Evolutionary conservation across 768 basidiomycete species (phyloP).

Genomic region (Suillus clintonianus): DNA sequence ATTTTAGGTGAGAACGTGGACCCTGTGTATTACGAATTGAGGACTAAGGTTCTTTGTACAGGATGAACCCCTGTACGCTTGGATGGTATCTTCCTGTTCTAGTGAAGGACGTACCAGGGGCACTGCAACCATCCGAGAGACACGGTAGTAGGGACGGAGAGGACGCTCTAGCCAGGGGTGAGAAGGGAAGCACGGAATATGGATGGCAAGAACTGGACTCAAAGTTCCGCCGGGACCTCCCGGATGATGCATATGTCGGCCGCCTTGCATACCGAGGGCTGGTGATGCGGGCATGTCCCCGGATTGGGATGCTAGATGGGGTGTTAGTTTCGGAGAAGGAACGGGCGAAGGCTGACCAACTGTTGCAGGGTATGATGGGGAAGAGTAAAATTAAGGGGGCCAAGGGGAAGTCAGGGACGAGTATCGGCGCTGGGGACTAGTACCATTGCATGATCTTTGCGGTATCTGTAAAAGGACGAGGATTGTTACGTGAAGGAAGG

Average conservation of each 20-base stretch:
- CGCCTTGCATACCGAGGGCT: constrained; percentile 89
- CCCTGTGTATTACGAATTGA: no score
- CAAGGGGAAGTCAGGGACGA: constrained; percentile 18
- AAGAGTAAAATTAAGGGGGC: constrained; percentile 37
- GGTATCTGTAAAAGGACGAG: no score
- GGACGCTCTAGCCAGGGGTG: constrained; percentile 29
- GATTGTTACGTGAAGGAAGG: constrained; percentile 7
- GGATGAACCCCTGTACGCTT: constrained; percentile 97
- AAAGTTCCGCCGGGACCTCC: constrained; percentile 87
- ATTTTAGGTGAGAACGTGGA: constrained; percentile 70
- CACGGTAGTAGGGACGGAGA: constrained; percentile 25
- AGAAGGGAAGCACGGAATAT: constrained; percentile 26
- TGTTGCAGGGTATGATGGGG: constrained; percentile 60
- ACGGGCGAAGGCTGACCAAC: constrained; percentile 73
- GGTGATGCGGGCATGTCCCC: constrained; percentile 73
- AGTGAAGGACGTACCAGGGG: constrained; percentile 66
- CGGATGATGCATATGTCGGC: constrained; percentile 84
- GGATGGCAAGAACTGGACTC: constrained; percentile 79
- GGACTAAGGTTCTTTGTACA: constrained; percentile 19
- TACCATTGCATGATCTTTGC: not conserved
- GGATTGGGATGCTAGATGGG: constrained; percentile 80
- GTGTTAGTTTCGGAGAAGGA: constrained; percentile 83
- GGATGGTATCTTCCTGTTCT: constrained; percentile 94
- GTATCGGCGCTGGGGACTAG: constrained; percentile 6
- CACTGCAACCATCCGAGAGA: constrained; percentile 60